These are phyloP conservation scores for Hymenoscyphus fructigenus DNA, from an alignment of 2,329 filamentous ascomycete genomes.

Conservation along the genomic window DNA sequence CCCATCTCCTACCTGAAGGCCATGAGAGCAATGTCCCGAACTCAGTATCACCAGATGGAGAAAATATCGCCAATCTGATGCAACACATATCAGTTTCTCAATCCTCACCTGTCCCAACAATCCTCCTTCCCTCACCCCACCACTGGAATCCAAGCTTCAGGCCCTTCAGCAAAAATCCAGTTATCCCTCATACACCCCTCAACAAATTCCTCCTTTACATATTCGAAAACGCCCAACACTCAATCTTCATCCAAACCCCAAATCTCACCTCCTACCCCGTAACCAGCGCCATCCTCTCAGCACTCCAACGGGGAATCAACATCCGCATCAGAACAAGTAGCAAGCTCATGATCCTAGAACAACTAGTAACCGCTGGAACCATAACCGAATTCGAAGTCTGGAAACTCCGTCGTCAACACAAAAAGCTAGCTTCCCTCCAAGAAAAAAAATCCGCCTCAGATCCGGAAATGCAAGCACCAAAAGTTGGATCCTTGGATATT, in stretches of 20 bases:
- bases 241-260: slow-evolving; percentile 73
- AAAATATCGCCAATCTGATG: background rate
- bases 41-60: background rate
- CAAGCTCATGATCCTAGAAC: slow-evolving; percentile 74
- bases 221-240: slow-evolving; percentile 64
- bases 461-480: background rate
- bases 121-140: slow-evolving; percentile 74
- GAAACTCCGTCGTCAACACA: slow-evolving; percentile 57
- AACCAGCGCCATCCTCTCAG: slow-evolving; percentile 58
- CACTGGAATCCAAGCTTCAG: slow-evolving; percentile 23
- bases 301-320: slow-evolving; percentile 64
- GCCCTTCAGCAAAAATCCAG: slow-evolving; percentile 9
- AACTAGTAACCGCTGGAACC: slow-evolving; percentile 75
- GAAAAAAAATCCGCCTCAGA: background rate
- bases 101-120: slow-evolving; percentile 45
- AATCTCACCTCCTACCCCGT: slow-evolving; percentile 72
- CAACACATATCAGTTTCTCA: slow-evolving; percentile 5
- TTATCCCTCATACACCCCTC: slow-evolving; percentile 45
- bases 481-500: background rate
- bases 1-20: slow-evolving; percentile 13
- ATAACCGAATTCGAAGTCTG: slow-evolving; percentile 66
- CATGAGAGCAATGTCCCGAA: background rate
- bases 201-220: slow-evolving; percentile 61
- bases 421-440: slow-evolving; percentile 30
- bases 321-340: slow-evolving; percentile 67